Percentiles rank a stretch among this genome's conserved stretches.
phyloP scores from a whole-genome alignment of 495 filamentous ascomycete genomes.

The Astrothelium subdiscretum region DNA sequence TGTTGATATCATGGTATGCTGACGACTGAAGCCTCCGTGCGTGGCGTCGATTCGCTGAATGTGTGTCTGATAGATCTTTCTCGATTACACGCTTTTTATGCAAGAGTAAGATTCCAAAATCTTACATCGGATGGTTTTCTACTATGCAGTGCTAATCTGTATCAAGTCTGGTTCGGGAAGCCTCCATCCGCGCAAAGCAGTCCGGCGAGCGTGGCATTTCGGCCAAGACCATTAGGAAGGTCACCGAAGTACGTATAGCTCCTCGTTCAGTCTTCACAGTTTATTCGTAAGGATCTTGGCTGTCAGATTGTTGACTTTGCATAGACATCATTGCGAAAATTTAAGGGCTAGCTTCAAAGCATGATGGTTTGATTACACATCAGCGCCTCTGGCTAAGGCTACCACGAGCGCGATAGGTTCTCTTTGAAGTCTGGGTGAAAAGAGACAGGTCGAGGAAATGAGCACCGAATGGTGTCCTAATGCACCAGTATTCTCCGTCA shows the following conservation, averaged over 20 bases:
- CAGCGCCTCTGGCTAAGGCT: too few relatives aligned
- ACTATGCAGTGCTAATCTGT: neutral
- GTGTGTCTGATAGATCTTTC: slow-evolving; percentile 50
- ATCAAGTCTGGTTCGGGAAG: slow-evolving; percentile 70
- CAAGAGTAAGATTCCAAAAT: slow-evolving; percentile 53
- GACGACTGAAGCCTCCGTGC: neutral
- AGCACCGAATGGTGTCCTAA: too few relatives aligned
- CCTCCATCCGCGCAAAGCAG: slow-evolving; percentile 63
- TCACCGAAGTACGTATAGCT: slow-evolving; percentile 49
- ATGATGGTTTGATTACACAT: too few relatives aligned
- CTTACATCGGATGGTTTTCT: neutral
- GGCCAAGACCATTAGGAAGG: slow-evolving; percentile 63
- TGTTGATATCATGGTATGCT: slow-evolving; percentile 67
- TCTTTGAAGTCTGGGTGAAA: too few relatives aligned
- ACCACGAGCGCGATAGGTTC: too few relatives aligned
- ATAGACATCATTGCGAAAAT: slow-evolving; percentile 5
- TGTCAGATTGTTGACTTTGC: neutral
- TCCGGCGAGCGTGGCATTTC: slow-evolving; percentile 60
- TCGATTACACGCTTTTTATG: slow-evolving; percentile 85
- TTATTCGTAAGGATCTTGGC: neutral
- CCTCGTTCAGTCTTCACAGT: neutral
- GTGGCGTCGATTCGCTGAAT: neutral
- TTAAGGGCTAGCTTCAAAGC: slow-evolving; percentile 15
- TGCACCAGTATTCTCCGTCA: too few relatives aligned
- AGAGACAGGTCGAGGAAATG: too few relatives aligned